These are phyloP conservation scores for Phytopythium oedochilum DNA, from an alignment of 352 stramenopile genomes.

Conservation along the genomic window DNA sequence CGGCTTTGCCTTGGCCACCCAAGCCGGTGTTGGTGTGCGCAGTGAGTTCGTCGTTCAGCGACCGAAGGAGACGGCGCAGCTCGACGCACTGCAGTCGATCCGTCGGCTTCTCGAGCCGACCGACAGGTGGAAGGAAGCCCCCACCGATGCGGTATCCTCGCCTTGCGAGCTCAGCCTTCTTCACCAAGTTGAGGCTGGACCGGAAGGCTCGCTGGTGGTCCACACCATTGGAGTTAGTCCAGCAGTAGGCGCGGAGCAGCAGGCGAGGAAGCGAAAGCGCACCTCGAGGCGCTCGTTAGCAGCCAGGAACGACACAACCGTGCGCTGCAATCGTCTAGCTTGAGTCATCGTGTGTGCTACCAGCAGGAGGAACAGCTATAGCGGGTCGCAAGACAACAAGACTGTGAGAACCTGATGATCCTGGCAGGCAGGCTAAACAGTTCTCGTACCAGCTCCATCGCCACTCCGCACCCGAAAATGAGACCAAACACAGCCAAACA, in stretches of 20 bases:
- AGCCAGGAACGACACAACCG: not conserved
- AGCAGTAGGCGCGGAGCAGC: not conserved
- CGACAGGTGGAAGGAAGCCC: conserved; percentile 42
- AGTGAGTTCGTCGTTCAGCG: conserved; percentile 43
- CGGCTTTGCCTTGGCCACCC: not conserved
- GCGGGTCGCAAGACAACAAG: not conserved
- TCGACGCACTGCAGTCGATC: conserved; percentile 29
- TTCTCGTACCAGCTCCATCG: not conserved
- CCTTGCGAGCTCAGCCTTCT: conserved; percentile 50
- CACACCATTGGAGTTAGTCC: not conserved
- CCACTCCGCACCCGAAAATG: not conserved
- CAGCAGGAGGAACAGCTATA: not conserved
- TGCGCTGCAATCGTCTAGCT: not conserved
- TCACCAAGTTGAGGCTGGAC: conserved; percentile 36
- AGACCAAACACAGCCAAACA: not conserved
- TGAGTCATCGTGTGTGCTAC: not conserved
- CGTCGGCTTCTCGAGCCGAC: conserved; percentile 32
- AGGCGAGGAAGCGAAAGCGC: not conserved
- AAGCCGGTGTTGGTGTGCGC: not conserved
- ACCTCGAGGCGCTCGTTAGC: not conserved
- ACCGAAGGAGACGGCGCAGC: conserved; percentile 31
- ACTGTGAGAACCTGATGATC: not conserved
- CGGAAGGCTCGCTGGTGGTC: conserved; percentile 17
- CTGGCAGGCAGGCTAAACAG: not conserved
- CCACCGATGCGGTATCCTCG: conserved; percentile 44